Percentiles rank a stretch among this genome's conserved stretches.
Conservation (phyloP, 164 flowering plant genomes). For the Vitis cinerea region DNA sequence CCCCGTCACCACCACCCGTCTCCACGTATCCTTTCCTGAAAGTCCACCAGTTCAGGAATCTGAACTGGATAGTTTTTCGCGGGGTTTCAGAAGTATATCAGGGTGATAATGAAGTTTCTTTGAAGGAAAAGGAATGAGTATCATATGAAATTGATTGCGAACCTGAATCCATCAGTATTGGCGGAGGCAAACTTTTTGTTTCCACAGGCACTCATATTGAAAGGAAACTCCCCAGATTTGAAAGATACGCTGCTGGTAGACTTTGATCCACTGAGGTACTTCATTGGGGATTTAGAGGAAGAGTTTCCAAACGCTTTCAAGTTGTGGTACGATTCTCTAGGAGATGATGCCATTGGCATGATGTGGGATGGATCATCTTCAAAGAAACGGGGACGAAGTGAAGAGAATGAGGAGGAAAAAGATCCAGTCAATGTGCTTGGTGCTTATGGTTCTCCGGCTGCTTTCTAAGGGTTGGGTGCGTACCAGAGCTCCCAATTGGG, state of each 20-base stretch:
- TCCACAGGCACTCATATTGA: conserved; percentile 33
- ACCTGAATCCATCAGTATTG: conserved; percentile 22
- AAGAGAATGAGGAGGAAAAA: too few relatives aligned
- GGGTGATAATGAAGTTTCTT: conserved; percentile 31
- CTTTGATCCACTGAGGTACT: conserved; percentile 81
- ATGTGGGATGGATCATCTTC: too few relatives aligned
- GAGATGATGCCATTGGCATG: too few relatives aligned
- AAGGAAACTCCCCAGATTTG: conserved; percentile 38
- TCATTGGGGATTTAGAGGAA: conserved; percentile 68
- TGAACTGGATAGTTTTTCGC: conserved; percentile 19
- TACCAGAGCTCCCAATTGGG: too few relatives aligned
- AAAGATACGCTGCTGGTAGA: conserved; percentile 66
- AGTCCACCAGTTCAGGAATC: conserved; percentile 17
- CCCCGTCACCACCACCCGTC: too few relatives aligned
- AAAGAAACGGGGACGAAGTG: too few relatives aligned
- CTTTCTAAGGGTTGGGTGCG: too few relatives aligned
- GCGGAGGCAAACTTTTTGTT: conserved; percentile 16
- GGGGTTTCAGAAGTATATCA: conserved; percentile 21
- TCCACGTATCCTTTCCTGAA: background rate
- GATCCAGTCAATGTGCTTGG: too few relatives aligned
- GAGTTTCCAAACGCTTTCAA: conserved; percentile 54
- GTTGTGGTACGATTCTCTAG: conserved; percentile 82
- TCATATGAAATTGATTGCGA: conserved; percentile 31
- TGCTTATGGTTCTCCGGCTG: too few relatives aligned
- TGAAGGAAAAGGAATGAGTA: conserved; percentile 29